Evolutionary conservation across 2,329 filamentous ascomycete species (phyloP).

Genomic region (Thelonectria blattea): DNA sequence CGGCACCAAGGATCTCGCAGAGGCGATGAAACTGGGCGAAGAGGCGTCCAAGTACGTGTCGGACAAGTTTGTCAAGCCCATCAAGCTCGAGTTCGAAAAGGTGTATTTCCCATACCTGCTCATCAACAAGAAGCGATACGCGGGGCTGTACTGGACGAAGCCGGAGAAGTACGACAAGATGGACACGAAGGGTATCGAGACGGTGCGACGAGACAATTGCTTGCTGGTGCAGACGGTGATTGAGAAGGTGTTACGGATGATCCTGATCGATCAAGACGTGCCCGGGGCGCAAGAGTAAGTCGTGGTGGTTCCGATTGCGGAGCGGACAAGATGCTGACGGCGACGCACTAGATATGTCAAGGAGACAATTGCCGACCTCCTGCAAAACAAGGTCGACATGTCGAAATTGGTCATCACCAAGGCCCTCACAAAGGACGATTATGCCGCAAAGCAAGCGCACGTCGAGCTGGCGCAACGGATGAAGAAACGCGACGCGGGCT

Average conservation of each 20-base stretch:
- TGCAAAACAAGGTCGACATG: slow-evolving; percentile 99
- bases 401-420: slow-evolving; percentile 99
- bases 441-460: slow-evolving; percentile 92
- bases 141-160: slow-evolving; percentile 96
- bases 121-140: slow-evolving; percentile 99
- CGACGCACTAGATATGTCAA: slow-evolving; percentile 79
- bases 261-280: slow-evolving; percentile 91
- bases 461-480: slow-evolving; percentile 95
- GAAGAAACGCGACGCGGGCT: slow-evolving; percentile 95
- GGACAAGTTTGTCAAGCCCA: slow-evolving; percentile 90
- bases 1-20: slow-evolving; percentile 82
- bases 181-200: slow-evolving; percentile 99
- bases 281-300: slow-evolving; percentile 91
- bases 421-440: slow-evolving; percentile 88
- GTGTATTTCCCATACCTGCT: slow-evolving; percentile 97
- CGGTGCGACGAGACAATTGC: slow-evolving; percentile 95
- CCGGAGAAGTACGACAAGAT: slow-evolving; percentile 97
- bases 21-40: slow-evolving; percentile 94
- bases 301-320: background rate
- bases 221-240: slow-evolving; percentile 95
- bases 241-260: slow-evolving; percentile 93
- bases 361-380: slow-evolving; percentile 88
- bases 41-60: slow-evolving; percentile 91
- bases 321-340: slow-evolving; percentile 44
- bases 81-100: slow-evolving; percentile 99